These are phyloP conservation scores for Rhodotorula sp. DNA, from an alignment of 1,284 basidiomycete genomes.

Conservation along the genomic window DNA sequence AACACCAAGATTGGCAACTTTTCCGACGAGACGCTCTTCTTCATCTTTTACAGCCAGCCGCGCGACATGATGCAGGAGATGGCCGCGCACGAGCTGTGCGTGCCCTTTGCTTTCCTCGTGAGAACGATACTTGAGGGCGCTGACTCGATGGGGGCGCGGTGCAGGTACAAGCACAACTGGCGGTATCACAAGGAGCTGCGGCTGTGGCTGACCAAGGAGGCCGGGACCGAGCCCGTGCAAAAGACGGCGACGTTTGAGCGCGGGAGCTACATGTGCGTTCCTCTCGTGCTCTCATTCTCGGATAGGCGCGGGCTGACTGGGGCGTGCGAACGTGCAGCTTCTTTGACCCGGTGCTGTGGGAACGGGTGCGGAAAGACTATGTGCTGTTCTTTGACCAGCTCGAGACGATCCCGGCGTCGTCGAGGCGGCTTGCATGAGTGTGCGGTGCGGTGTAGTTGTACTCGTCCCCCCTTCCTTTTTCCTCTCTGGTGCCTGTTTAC, in stretches of 20 bases:
- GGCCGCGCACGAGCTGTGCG: constrained; percentile 88
- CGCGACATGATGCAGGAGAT: constrained; percentile 92
- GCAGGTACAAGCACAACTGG: constrained; percentile 93
- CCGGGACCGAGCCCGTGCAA: constrained; percentile 73
- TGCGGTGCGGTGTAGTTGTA: not conserved
- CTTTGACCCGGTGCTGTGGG: constrained; percentile 89
- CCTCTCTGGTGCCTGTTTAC: not conserved
- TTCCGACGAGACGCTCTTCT: constrained; percentile 96
- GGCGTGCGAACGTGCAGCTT: constrained; percentile 53
- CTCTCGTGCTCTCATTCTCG: not conserved
- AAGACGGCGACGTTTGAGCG: constrained; percentile 88
- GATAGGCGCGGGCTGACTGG: not conserved
- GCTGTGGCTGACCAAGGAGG: constrained; percentile 94
- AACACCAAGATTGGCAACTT: constrained; percentile 84
- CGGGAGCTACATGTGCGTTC: constrained; percentile 68
- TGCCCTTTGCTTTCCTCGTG: constrained; percentile 50
- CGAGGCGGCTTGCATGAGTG: not conserved
- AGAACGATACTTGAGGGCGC: fast-evolving
- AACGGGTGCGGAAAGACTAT: constrained; percentile 55
- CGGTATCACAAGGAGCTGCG: constrained; percentile 93
- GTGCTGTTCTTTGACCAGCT: constrained; percentile 29
- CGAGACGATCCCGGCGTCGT: constrained; percentile 8
- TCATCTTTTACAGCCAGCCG: constrained; percentile 96
- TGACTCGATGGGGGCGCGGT: not conserved
- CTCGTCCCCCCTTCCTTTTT: not conserved